phyloP scores from a whole-genome alignment of 768 basidiomycete species.

The Nidularia sp. region DNA sequence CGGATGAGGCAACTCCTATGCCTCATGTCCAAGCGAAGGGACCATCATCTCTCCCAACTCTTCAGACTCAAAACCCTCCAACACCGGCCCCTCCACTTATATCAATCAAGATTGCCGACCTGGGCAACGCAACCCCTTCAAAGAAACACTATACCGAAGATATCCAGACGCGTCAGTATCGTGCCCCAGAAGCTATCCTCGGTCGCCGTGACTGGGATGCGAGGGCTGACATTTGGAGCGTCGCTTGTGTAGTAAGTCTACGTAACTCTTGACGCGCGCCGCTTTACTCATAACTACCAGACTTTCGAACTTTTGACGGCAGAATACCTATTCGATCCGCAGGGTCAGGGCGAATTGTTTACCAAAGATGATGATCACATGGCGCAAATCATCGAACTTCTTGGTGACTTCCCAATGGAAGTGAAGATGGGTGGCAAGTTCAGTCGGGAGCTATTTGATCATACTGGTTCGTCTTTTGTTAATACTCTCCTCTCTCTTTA shows the following conservation, averaged over 20 bases:
- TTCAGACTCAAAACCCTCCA: background rate
- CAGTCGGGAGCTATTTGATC: slow-evolving; percentile 81
- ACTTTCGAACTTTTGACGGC: slow-evolving; percentile 87
- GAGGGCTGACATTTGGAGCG: slow-evolving; percentile 87
- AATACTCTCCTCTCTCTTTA: no score
- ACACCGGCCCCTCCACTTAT: slow-evolving; percentile 39
- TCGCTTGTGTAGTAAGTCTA: slow-evolving; percentile 75
- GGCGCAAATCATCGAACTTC: slow-evolving; percentile 90
- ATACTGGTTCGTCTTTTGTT: slow-evolving; percentile 40
- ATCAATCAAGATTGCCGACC: slow-evolving; percentile 88
- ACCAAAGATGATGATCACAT: slow-evolving; percentile 95
- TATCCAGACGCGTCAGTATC: slow-evolving; percentile 95
- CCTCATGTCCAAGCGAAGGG: slow-evolving; percentile 4
- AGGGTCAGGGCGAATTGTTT: slow-evolving; percentile 75
- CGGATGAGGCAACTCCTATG: slow-evolving; percentile 8
- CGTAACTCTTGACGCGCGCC: background rate
- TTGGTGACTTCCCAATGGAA: slow-evolving; percentile 72
- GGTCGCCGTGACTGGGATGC: slow-evolving; percentile 85
- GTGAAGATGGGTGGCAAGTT: slow-evolving; percentile 84
- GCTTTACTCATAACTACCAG: slow-evolving; percentile 24
- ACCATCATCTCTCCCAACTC: slow-evolving; percentile 4
- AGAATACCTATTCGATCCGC: slow-evolving; percentile 90
- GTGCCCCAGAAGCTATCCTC: slow-evolving; percentile 90
- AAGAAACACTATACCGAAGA: slow-evolving; percentile 89
- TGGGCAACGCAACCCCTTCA: slow-evolving; percentile 93